phyloP scores from a whole-genome alignment of 2,329 filamentous ascomycete species.

The Alternaria arborescens region DNA sequence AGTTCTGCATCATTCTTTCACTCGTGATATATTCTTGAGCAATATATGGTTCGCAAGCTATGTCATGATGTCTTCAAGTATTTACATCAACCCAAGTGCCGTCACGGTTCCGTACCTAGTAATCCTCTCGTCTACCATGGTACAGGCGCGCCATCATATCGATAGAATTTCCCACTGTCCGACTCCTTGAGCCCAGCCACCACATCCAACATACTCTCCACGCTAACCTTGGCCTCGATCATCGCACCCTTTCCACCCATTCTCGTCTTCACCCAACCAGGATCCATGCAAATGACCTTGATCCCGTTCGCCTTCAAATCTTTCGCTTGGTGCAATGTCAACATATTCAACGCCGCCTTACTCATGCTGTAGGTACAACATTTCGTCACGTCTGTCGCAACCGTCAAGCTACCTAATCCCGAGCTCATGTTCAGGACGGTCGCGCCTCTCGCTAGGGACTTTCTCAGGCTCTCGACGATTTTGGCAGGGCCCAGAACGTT shows the following conservation, averaged over 20 bases:
- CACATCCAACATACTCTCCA: slow-evolving; percentile 51
- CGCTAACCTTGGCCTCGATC: slow-evolving; percentile 50
- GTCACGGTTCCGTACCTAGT: not conserved
- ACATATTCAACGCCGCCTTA: slow-evolving; percentile 57
- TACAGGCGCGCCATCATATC: slow-evolving; percentile 48
- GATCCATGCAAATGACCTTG: slow-evolving; percentile 54
- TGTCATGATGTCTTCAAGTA: not conserved
- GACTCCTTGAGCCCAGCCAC: slow-evolving; percentile 41
- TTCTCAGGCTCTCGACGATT: slow-evolving; percentile 51
- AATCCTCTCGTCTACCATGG: slow-evolving; percentile 38
- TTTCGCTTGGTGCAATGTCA: slow-evolving; percentile 54
- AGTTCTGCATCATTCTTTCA: not conserved
- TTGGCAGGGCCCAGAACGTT: slow-evolving; percentile 61
- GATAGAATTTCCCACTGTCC: slow-evolving; percentile 50
- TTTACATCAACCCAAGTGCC: not conserved
- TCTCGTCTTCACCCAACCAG: slow-evolving; percentile 57
- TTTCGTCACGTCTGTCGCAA: slow-evolving; percentile 42
- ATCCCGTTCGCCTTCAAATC: slow-evolving; percentile 42
- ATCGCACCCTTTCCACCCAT: slow-evolving; percentile 55
- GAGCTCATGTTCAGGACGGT: slow-evolving; percentile 49
- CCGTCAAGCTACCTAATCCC: slow-evolving; percentile 45
- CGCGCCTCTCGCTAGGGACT: slow-evolving; percentile 41
- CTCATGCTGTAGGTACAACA: slow-evolving; percentile 54
- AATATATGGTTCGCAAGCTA: not conserved
- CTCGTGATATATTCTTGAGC: not conserved